A percentile compares a stretch with the other conserved stretches of the same genome.
phyloP scores from a whole-genome alignment of 1,139 yeast species.

The Candida sojae region DNA sequence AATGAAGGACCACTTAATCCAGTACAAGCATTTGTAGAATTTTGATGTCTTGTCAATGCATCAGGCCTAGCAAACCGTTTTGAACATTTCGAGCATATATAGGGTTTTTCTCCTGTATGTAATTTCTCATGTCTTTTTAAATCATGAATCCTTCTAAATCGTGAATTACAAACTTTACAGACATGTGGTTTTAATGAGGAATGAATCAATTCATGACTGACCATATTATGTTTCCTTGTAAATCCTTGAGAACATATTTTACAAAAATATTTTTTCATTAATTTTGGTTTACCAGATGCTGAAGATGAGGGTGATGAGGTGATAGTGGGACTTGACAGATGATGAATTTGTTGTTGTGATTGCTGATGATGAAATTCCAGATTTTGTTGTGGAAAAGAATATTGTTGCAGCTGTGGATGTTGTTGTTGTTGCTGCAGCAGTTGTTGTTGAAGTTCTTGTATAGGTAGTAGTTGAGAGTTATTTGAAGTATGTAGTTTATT shows the following conservation, averaged over 20 bases:
- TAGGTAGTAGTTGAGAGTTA: neutral
- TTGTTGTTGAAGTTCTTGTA: neutral
- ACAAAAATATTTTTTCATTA: slow-evolving; percentile 47
- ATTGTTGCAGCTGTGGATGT: neutral
- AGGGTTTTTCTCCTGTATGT: slow-evolving; percentile 79
- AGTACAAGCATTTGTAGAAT: slow-evolving; percentile 45
- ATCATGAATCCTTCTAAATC: slow-evolving; percentile 75
- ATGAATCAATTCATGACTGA: slow-evolving; percentile 71
- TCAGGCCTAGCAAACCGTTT: slow-evolving; percentile 76
- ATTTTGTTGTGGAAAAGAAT: neutral
- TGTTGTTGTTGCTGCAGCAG: neutral
- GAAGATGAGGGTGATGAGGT: neutral
- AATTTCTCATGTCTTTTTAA: slow-evolving; percentile 72
- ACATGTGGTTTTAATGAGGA: slow-evolving; percentile 65
- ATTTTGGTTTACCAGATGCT: slow-evolving; percentile 8
- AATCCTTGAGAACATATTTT: slow-evolving; percentile 62
- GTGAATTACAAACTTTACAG: slow-evolving; percentile 63
- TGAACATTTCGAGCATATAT: slow-evolving; percentile 59
- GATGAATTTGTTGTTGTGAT: neutral
- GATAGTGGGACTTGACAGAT: neutral
- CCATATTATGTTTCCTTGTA: slow-evolving; percentile 73
- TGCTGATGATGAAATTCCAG: too few species aligned
- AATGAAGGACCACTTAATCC: slow-evolving; percentile 13
- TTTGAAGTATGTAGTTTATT: neutral
- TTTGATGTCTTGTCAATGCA: slow-evolving; percentile 68